Evolutionary conservation across 2,329 filamentous ascomycete species (phyloP), one percentile per base, ranked within the genome.

Genomic region (Parafenestella ontariensis): DNA sequence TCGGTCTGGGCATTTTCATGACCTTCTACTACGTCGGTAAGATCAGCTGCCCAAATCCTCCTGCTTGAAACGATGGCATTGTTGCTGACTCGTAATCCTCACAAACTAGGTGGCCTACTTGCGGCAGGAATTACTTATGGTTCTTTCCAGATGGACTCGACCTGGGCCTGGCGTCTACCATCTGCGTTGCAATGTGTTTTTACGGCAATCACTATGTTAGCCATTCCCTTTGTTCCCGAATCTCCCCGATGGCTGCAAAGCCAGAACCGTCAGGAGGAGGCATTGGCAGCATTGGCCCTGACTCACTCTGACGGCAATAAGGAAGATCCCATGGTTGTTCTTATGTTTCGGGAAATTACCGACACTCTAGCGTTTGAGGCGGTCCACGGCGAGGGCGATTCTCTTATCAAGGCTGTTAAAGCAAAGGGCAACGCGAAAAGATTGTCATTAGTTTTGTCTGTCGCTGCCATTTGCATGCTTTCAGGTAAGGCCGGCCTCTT

Each of bases 171-270:
- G 87, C 77, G 83, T 31, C 77, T 72, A 2, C 75, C 75, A 40
- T 70, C 62, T 24, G 29, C 74, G 39, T 58, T 74, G 37, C 62
- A 73, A 49, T 71, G 69, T 49, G 58, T 68, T 39, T 51, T 72
- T 10, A 68, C 70, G 1, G 52, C 54, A 10, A 61, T 85, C 3
- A 79, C 84, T 29, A 78, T 82, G 64, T 50, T 71, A 34, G 64
- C 79, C 4, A 75, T 83, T n/a, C 81, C 80, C 61, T 79, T 86
- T 56, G 76, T 87, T 3, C 85, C 85, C 0, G 85, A 88, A 60
- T 85, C 83, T 0, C 85, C 85, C 0, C 75, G 54, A 34, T 65
- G 50, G 59, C 75, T 87, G 8, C 79, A 85, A 24, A 77, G 79
- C 44, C 79, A 84, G 31, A 82, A 84, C 42, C 80, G 82, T 15